phyloP scores from a whole-genome alignment of 2,329 filamentous ascomycete species.

The Knoxdaviesia capensis region DNA sequence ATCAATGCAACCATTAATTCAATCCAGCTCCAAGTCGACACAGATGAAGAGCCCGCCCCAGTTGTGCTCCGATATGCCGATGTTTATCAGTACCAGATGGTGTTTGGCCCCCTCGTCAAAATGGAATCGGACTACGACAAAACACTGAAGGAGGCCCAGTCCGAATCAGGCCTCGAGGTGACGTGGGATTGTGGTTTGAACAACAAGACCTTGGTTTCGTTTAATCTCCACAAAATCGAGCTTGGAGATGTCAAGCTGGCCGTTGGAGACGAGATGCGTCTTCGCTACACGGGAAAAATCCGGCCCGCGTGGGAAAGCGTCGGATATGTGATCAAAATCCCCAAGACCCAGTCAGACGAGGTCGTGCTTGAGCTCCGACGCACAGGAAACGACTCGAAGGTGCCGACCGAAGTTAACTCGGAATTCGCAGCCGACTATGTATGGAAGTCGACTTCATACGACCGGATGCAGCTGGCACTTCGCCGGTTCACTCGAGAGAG shows the following conservation, averaged over 20 bases:
- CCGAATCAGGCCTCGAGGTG: slow-evolving; percentile 84
- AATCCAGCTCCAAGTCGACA: slow-evolving; percentile 50
- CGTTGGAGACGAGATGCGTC: slow-evolving; percentile 93
- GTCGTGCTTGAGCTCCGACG: slow-evolving; percentile 88
- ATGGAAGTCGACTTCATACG: slow-evolving; percentile 98
- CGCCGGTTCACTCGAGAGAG: slow-evolving; percentile 97
- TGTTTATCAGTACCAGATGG: slow-evolving; percentile 96
- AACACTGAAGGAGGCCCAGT: slow-evolving; percentile 95
- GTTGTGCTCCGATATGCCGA: slow-evolving; percentile 91
- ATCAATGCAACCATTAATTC: background rate
- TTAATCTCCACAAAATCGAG: slow-evolving; percentile 90
- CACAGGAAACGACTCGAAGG: slow-evolving; percentile 86
- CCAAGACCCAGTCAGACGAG: slow-evolving; percentile 96
- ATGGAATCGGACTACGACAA: slow-evolving; percentile 99
- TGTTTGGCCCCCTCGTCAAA: slow-evolving; percentile 93
- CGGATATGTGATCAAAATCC: slow-evolving; percentile 97
- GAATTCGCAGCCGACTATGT: slow-evolving; percentile 98
- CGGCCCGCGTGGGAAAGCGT: slow-evolving; percentile 90
- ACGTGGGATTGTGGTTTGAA: slow-evolving; percentile 92
- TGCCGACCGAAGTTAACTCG: slow-evolving; percentile 88
- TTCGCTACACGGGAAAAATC: slow-evolving; percentile 77
- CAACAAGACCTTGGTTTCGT: slow-evolving; percentile 91
- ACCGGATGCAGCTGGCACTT: slow-evolving; percentile 98
- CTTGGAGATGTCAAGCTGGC: slow-evolving; percentile 94
- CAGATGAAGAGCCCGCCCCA: slow-evolving; percentile 87